Percentiles rank a stretch among this genome's conserved stretches.
phyloP scores from a whole-genome alignment of 306 rosid genomes.

The Herpetospermum pedunculosum region DNA sequence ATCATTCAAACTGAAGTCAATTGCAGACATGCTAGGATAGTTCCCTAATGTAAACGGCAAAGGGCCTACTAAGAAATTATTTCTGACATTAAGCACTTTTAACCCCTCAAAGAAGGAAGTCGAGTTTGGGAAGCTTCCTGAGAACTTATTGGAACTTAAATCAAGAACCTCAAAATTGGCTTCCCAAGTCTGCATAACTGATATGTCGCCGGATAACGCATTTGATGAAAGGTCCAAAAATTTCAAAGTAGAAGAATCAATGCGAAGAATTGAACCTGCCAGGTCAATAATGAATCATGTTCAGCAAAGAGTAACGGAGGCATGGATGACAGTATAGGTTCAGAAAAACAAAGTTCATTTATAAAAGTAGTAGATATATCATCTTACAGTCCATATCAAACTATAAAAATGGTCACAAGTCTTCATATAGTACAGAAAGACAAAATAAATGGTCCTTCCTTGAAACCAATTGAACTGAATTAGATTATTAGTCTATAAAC shows the following conservation, averaged over 20 bases:
- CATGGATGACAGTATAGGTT: neutral
- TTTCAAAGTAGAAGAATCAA: constrained; percentile 59
- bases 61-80: constrained; percentile 42
- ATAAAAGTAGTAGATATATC: neutral
- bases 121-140: constrained; percentile 47
- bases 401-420: neutral
- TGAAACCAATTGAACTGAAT: neutral
- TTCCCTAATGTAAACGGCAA: constrained; percentile 51
- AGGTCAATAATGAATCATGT: neutral
- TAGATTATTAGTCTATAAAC: neutral
- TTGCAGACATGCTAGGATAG: constrained; percentile 37
- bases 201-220: constrained; percentile 65
- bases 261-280: constrained; percentile 61
- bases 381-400: neutral
- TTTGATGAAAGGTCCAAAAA: constrained; percentile 69
- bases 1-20: constrained; percentile 75
- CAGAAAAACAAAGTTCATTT: neutral
- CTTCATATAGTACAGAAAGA: neutral
- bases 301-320: neutral
- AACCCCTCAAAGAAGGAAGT: constrained; percentile 31
- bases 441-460: neutral
- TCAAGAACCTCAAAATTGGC: constrained; percentile 53
- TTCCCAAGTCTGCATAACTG: constrained; percentile 57
- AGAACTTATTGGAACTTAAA: constrained; percentile 72
- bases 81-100: constrained; percentile 30